phyloP scores from a whole-genome alignment of 116 monocot genomes.

The Trichopus zeylanicus region DNA sequence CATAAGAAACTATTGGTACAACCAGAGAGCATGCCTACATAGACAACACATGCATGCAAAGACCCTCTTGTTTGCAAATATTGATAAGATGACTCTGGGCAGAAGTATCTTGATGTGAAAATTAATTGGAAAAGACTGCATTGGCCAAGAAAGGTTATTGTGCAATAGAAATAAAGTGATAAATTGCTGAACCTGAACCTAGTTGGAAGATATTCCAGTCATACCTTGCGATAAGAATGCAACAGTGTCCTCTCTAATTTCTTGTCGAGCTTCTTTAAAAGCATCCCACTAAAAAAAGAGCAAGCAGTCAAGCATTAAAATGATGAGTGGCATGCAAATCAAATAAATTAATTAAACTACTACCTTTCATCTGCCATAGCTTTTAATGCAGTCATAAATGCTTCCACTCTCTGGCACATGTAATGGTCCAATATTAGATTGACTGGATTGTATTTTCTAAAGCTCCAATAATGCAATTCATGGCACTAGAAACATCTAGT shows the following conservation, averaged over 20 bases:
- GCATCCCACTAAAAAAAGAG: slow-evolving; percentile 55
- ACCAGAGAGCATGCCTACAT: not conserved
- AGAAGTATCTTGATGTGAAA: no score
- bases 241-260: slow-evolving; percentile 82
- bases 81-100: no score
- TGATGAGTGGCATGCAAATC: not conserved
- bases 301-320: slow-evolving; percentile 1
- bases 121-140: no score
- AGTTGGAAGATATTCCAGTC: slow-evolving; percentile 1
- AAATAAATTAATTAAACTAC: not conserved
- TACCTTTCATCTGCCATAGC: slow-evolving; percentile 82
- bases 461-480: not conserved
- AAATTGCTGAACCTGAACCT: not conserved
- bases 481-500: not conserved
- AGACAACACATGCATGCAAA: not conserved
- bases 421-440: not conserved
- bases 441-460: not conserved
- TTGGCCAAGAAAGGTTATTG: no score
- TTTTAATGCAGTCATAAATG: slow-evolving; percentile 57
- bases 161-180: not conserved
- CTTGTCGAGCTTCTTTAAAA: slow-evolving; percentile 91
- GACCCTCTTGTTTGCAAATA: not conserved
- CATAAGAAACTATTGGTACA: not conserved
- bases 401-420: slow-evolving; percentile 57
- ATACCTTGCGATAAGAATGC: slow-evolving; percentile 94